Conservation (phyloP, 2,329 filamentous ascomycete genomes). For the Curvularia sp. region DNA sequence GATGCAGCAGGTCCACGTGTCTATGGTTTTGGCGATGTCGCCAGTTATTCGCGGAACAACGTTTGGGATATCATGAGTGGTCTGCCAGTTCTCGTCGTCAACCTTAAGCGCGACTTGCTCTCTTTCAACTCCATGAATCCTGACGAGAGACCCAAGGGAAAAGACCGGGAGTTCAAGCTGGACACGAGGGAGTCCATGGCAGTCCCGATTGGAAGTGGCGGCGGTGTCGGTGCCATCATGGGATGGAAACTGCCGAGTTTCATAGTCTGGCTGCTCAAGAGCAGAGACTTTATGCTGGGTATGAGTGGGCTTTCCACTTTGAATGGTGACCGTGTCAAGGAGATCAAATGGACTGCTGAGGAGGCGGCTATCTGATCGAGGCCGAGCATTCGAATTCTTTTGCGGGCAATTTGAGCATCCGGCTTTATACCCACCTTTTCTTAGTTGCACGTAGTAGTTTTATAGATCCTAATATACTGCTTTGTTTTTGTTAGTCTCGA, state of each 20-base stretch:
- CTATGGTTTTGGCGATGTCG: conserved; percentile 59
- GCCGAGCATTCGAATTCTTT: not conserved
- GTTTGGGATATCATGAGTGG: conserved; percentile 51
- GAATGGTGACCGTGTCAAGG: conserved; percentile 33
- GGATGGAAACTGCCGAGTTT: conserved; percentile 50
- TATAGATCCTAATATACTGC: not conserved
- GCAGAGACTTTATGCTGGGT: conserved; percentile 49
- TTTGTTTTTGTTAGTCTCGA: not conserved
- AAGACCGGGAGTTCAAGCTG: conserved; percentile 33
- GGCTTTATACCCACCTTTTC: not conserved
- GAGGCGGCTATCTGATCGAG: conserved; percentile 29
- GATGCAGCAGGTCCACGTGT: conserved; percentile 54
- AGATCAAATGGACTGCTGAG: conserved; percentile 33
- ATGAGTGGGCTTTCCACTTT: conserved; percentile 23
- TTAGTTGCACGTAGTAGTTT: not conserved
- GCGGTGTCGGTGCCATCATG: conserved; percentile 47
- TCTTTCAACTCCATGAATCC: conserved; percentile 31
- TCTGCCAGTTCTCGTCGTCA: conserved; percentile 52
- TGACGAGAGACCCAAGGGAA: conserved; percentile 32
- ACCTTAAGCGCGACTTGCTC: conserved; percentile 58
- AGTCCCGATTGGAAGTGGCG: conserved; percentile 42
- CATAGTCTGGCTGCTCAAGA: conserved; percentile 52
- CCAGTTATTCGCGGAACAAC: conserved; percentile 52
- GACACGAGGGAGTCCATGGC: conserved; percentile 36
- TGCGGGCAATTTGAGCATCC: not conserved